phyloP scores from a whole-genome alignment of 768 basidiomycete genomes.

The Phlegmacium glaucopus region DNA sequence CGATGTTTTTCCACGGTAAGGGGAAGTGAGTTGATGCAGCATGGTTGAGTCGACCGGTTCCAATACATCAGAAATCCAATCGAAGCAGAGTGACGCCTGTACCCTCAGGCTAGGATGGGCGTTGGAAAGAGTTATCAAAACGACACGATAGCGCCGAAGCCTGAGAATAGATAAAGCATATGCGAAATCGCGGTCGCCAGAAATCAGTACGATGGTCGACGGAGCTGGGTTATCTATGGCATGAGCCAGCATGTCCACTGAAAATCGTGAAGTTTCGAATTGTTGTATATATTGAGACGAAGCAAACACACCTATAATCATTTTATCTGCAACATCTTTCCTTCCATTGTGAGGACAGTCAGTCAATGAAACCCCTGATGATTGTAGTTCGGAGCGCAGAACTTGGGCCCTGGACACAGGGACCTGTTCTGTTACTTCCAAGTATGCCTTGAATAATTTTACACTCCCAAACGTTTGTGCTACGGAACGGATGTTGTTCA shows the following conservation, averaged over 20 bases:
- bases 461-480: slow-evolving; percentile 26
- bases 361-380: slow-evolving; percentile 42
- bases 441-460: slow-evolving; percentile 30
- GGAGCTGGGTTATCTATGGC: slow-evolving; percentile 42
- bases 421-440: slow-evolving; percentile 23
- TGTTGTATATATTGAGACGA: not conserved
- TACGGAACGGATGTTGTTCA: slow-evolving; percentile 23
- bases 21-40: too few relatives aligned
- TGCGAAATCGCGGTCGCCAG: slow-evolving; percentile 41
- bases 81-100: slow-evolving; percentile 45
- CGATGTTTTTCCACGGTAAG: not conserved
- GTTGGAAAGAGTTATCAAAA: slow-evolving; percentile 38
- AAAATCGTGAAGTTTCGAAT: slow-evolving; percentile 1
- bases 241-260: slow-evolving; percentile 26
- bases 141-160: slow-evolving; percentile 33
- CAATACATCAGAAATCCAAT: slow-evolving; percentile 43
- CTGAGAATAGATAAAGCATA: slow-evolving; percentile 41
- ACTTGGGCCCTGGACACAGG: slow-evolving; percentile 5
- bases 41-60: slow-evolving; percentile 11
- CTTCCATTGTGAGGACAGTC: slow-evolving; percentile 35
- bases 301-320: slow-evolving; percentile 41
- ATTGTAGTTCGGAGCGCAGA: slow-evolving; percentile 36
- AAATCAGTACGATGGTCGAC: slow-evolving; percentile 44
- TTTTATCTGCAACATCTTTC: slow-evolving; percentile 44
- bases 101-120: slow-evolving; percentile 35